Percentiles rank a stretch among this genome's conserved stretches.
Conservation (phyloP, 1,139 yeast genomes). For the Casaregolazyma lundiana region DNA sequence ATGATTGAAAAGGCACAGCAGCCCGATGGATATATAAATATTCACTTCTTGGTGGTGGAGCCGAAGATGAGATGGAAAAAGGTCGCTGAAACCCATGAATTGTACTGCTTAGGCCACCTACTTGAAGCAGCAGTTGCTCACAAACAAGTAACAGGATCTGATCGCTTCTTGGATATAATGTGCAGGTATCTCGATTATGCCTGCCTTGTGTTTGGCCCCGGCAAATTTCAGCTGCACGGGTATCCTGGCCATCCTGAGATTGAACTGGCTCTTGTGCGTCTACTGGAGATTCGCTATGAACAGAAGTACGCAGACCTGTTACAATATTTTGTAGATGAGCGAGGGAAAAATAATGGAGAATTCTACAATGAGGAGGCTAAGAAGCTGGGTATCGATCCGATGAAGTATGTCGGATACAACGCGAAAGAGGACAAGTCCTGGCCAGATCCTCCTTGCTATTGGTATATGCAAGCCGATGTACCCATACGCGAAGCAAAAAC, state of each 20-base stretch:
- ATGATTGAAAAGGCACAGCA: conserved; percentile 27
- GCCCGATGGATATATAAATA: conserved; percentile 28
- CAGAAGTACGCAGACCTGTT: conserved; percentile 21
- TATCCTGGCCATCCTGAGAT: conserved; percentile 32
- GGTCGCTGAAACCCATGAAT: conserved; percentile 25
- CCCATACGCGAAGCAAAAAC: conserved; percentile 9
- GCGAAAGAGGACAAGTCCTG: conserved; percentile 12
- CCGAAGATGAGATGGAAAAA: conserved; percentile 25
- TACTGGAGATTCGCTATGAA: conserved; percentile 21
- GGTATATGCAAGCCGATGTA: conserved; percentile 23
- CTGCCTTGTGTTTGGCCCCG: conserved; percentile 22
- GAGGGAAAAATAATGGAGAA: conserved; percentile 25
- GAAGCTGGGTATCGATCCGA: conserved; percentile 23
- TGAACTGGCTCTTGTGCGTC: conserved; percentile 27
- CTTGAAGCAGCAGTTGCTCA: conserved; percentile 29
- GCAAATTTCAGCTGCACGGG: conserved; percentile 21
- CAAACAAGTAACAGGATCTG: conserved; percentile 23
- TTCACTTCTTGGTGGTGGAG: conserved; percentile 25
- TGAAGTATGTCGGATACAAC: conserved; percentile 15
- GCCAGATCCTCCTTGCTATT: conserved; percentile 25
- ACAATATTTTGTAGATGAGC: conserved; percentile 25
- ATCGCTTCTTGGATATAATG: conserved; percentile 20
- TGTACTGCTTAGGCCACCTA: conserved; percentile 30
- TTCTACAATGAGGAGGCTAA: conserved; percentile 23
- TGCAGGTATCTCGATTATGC: conserved; percentile 25